A percentile compares a stretch with the other conserved stretches of the same genome.
Evolutionary conservation across 2,329 filamentous ascomycete genomes (phyloP).

Genomic region (Diatrype stigma): DNA sequence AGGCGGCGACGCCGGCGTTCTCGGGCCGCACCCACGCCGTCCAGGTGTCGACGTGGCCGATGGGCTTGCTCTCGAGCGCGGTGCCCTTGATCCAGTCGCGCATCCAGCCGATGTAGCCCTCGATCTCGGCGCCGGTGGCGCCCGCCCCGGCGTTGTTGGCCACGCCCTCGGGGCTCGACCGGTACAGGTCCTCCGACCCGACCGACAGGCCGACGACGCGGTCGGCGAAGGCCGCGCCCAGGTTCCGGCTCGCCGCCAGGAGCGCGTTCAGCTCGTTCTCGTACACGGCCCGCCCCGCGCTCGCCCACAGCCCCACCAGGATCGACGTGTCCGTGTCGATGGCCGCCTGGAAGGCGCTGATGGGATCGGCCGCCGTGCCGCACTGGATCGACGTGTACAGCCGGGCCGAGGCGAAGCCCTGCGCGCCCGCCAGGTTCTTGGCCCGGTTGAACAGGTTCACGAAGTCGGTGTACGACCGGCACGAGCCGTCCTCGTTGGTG

Average conservation of each 20-base stretch:
- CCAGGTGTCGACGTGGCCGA: conserved; percentile 28
- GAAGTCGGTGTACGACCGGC: conserved; percentile 38
- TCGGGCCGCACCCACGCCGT: conserved; percentile 27
- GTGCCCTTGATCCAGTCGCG: conserved; percentile 23
- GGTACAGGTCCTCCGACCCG: conserved; percentile 28
- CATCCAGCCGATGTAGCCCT: conserved; percentile 24
- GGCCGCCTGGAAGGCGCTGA: conserved; percentile 24
- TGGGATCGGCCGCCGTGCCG: conserved; percentile 24
- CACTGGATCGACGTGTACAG: conserved; percentile 34
- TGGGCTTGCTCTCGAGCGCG: conserved; percentile 20
- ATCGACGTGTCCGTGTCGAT: conserved; percentile 25
- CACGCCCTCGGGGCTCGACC: conserved; percentile 20
- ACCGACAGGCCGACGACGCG: conserved; percentile 25
- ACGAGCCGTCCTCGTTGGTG: conserved; percentile 33
- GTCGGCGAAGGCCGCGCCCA: conserved; percentile 21
- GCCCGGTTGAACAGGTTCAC: conserved; percentile 40
- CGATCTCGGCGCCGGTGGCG: conserved; percentile 21
- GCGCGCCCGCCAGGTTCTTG: conserved; percentile 33
- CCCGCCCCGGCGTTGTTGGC: conserved; percentile 22
- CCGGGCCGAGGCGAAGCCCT: conserved; percentile 41
- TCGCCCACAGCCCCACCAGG: conserved; percentile 26
- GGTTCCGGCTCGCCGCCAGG: conserved; percentile 11
- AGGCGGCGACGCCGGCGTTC: conserved; percentile 17
- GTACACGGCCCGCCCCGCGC: conserved; percentile 18
- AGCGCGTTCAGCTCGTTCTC: conserved; percentile 26